Evolutionary conservation across 345 rosid genomes (phyloP).

Genomic region (Viola odorata): DNA sequence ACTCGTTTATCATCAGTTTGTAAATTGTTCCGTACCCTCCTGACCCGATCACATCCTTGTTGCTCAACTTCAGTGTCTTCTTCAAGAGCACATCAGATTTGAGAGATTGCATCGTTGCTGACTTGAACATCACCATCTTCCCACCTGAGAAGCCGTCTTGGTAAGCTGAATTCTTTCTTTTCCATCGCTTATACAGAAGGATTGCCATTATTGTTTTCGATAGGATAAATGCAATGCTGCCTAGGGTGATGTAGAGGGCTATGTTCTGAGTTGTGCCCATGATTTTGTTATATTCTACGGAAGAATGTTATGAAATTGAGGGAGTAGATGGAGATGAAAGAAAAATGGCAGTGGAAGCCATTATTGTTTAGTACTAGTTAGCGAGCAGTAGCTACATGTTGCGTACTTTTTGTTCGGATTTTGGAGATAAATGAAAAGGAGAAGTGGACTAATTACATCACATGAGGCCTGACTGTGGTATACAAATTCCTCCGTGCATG

Average conservation of each 20-base stretch:
- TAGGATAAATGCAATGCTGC: constrained; percentile 49
- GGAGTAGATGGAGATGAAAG: no score
- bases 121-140: constrained; percentile 71
- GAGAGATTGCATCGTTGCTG: constrained; percentile 47
- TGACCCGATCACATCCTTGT: constrained; percentile 70
- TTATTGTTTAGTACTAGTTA: no score
- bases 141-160: constrained; percentile 50
- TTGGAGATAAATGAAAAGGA: no score
- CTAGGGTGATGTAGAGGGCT: constrained; percentile 55
- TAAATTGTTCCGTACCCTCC: constrained; percentile 84
- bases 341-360: no score
- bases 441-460: no score
- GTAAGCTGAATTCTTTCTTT: constrained; percentile 34
- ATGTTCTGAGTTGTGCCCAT: constrained; percentile 48
- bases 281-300: not conserved
- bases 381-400: no score
- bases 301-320: no score
- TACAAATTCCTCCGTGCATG: no score
- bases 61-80: constrained; percentile 55
- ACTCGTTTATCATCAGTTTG: constrained; percentile 44
- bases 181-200: constrained; percentile 69
- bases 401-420: no score
- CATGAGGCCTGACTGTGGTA: no score
- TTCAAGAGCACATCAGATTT: constrained; percentile 47
- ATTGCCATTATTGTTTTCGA: constrained; percentile 59